Evolutionary conservation across 495 filamentous ascomycete genomes (phyloP).

Genomic region (Beverwykella pulmonaria): DNA sequence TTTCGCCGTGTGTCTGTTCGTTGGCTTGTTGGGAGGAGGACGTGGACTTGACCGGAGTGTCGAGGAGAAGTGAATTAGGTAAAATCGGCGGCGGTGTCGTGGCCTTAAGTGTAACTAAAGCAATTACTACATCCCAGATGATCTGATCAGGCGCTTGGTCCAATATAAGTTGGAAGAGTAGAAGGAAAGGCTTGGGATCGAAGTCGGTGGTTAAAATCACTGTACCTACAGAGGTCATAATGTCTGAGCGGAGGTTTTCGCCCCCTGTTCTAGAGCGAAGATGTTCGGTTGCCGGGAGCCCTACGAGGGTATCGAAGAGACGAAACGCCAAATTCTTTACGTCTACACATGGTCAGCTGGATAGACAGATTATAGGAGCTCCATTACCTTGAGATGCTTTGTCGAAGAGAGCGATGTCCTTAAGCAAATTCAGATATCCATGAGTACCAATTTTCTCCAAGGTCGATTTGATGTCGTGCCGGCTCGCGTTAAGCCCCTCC

Average conservation of each 20-base stretch:
- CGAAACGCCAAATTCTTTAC: not conserved
- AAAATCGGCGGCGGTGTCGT: conserved; percentile 40
- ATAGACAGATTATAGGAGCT: not conserved
- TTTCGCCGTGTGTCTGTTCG: conserved; percentile 43
- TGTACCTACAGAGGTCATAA: too few relatives aligned
- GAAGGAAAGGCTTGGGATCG: conserved; percentile 2
- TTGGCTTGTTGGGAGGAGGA: conserved; percentile 37
- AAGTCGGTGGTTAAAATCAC: not conserved
- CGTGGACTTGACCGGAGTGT: conserved; percentile 41
- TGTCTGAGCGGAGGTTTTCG: too few relatives aligned
- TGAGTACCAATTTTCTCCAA: not conserved
- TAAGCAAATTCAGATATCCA: not conserved
- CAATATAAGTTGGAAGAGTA: not conserved
- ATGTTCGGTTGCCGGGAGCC: not conserved
- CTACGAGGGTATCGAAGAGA: not conserved
- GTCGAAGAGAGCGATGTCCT: conserved; percentile 1
- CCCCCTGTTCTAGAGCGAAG: too few relatives aligned
- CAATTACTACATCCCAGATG: conserved; percentile 1
- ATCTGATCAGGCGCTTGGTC: conserved; percentile 10
- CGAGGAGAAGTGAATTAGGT: conserved; percentile 37
- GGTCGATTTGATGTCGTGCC: not conserved
- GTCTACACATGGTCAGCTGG: conserved; percentile 2
- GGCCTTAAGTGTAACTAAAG: conserved; percentile 1
- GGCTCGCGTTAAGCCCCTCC: not conserved
- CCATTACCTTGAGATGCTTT: conserved; percentile 2